Evolutionary conservation across 257 asterid species (phyloP).

Genomic region (Nicotiana attenuata): DNA sequence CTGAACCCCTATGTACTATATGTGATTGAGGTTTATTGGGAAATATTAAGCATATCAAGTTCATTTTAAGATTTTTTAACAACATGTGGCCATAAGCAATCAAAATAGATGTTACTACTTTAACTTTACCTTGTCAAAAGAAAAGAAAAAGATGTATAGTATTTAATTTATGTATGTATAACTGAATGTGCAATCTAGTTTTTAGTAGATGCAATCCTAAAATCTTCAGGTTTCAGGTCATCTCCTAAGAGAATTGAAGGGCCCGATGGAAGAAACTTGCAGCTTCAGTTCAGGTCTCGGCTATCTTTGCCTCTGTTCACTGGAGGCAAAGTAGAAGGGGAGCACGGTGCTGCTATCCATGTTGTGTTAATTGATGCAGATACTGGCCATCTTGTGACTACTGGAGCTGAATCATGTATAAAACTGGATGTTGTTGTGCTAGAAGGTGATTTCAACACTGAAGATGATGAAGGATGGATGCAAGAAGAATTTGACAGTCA

Average conservation of each 20-base stretch:
- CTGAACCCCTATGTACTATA: not conserved
- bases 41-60: not conserved
- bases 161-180: not conserved
- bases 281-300: conserved; percentile 77
- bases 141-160: not conserved
- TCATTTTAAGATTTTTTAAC: not conserved
- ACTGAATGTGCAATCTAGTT: not conserved
- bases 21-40: not conserved
- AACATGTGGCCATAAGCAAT: not conserved
- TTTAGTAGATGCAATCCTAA: conserved; percentile 15
- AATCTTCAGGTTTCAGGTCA: conserved; percentile 48
- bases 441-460: conserved; percentile 94
- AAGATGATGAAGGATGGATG: conserved; percentile 78
- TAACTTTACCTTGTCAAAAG: not conserved
- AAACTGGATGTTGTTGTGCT: conserved; percentile 85
- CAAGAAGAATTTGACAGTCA: conserved; percentile 92
- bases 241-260: conserved; percentile 92
- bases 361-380: conserved; percentile 68
- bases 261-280: conserved; percentile 84
- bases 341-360: conserved; percentile 91
- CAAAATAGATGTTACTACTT: not conserved
- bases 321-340: conserved; percentile 97
- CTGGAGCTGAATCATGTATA: conserved; percentile 78
- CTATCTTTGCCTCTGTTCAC: conserved; percentile 94
- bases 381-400: conserved; percentile 69